Base-by-base conservation (phyloP, 1,284 basidiomycete species). In the Cutaneotrichosporon sp. region DNA sequence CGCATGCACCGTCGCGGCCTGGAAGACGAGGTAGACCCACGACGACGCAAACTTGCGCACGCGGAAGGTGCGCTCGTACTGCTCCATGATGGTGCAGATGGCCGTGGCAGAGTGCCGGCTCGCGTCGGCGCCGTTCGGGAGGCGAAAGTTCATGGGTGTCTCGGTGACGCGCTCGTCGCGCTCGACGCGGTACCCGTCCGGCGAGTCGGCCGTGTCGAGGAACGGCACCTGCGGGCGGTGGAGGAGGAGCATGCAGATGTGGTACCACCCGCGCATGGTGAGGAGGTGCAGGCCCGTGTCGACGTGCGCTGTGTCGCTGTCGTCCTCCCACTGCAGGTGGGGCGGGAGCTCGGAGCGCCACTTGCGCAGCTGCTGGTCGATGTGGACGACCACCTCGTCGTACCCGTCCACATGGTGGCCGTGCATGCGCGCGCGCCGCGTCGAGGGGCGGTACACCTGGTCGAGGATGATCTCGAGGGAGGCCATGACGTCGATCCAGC, bases 1-100 rank as follows among this genome's bases (percentile, higher is more conserved):
- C 1, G 64, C 61, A 18, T 63, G 61, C 14, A 66, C 64, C 1
- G 64, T 63, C 6, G 52, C 61, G 4, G 64, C 64, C 50, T 66
- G 64, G 61, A 63, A 66, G 11, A 60, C 53, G 50, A 66, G 61
- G 45, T 66, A 66, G 9, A 63, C 59, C 64, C 64, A 66, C 7
- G 61, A 60, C 3, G 38, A 47, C 3, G 64, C 52, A 20, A 60
- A 66, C 50, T 63, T 66, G 58, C 64, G 60, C n/a, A 63, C 54
- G 20, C 60, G 60, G 49, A 66, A 66, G 4, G 64, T 66, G 13
- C 34, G 42, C 18, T 63, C 56, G 54, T 60, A 66, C 27, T 45
- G 24, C 53, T 63, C 64, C 58, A 63, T 58, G 16, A 66, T 55
- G 10, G 42, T 63, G 59, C 64, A 66, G 24, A 66, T 54, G n/a